Conservation (phyloP, 257 asterid species). For the Schizonepeta tenuifolia region DNA sequence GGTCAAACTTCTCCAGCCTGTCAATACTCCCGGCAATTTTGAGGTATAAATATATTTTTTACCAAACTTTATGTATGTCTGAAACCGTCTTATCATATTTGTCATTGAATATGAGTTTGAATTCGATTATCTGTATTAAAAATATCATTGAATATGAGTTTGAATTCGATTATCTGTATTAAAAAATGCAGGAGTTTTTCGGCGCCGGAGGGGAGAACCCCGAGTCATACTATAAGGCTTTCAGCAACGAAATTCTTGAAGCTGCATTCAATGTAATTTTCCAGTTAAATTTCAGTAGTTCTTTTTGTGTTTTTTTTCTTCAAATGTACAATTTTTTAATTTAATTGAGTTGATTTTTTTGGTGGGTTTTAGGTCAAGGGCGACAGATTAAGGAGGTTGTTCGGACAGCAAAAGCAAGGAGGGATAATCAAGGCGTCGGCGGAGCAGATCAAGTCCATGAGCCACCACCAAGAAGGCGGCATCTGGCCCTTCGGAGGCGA, state of each 20-base stretch:
- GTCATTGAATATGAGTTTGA: no score
- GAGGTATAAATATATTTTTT: constrained; percentile 38
- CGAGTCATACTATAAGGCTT: constrained; percentile 51
- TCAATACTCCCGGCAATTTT: constrained; percentile 55
- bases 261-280: constrained; percentile 57
- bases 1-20: constrained; percentile 54
- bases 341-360: not conserved
- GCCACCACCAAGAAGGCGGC: constrained; percentile 60
- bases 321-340: not conserved
- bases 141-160: no score
- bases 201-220: constrained; percentile 66
- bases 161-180: no score
- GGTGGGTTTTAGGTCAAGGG: constrained; percentile 34
- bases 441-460: constrained; percentile 61
- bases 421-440: constrained; percentile 53
- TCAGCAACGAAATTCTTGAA: constrained; percentile 66
- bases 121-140: no score
- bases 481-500: constrained; percentile 74
- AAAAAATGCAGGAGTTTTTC: constrained; percentile 37
- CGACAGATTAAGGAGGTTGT: constrained; percentile 47
- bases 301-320: no score
- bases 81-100: no score
- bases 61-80: no score
- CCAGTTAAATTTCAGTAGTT: not conserved
- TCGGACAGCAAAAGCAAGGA: constrained; percentile 56